Evolutionary conservation across 2,329 filamentous ascomycete species (phyloP).

Genomic region (Neopestalotiopsis sp.): DNA sequence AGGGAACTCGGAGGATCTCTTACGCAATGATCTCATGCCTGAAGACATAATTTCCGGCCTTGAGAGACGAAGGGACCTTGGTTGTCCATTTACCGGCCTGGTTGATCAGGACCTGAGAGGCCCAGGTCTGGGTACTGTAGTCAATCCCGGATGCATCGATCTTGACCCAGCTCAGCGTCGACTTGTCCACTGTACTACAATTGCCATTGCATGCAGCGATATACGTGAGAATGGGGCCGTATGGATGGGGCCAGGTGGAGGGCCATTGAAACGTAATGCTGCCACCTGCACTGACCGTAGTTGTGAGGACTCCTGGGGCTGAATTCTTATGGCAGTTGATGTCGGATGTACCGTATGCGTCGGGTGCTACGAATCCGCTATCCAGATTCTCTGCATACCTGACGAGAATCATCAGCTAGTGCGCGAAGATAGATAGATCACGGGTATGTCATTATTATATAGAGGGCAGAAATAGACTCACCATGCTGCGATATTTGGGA

Average conservation of each 20-base stretch:
- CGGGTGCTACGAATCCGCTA: conserved; percentile 33
- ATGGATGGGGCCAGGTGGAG: conserved; percentile 64
- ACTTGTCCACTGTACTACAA: conserved; percentile 36
- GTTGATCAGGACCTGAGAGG: conserved; percentile 46
- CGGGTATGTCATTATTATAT: too few relatives aligned
- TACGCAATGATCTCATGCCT: conserved; percentile 51
- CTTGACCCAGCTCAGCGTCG: conserved; percentile 37
- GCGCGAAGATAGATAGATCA: too few relatives aligned
- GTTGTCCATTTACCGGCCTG: conserved; percentile 53
- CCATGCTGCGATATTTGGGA: conserved; percentile 35
- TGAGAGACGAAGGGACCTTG: conserved; percentile 40
- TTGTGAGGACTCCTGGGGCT: conserved; percentile 34
- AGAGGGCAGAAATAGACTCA: background rate
- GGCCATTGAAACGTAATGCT: conserved; percentile 67
- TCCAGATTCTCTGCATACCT: conserved; percentile 36
- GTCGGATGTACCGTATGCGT: conserved; percentile 14
- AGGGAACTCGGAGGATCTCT: background rate
- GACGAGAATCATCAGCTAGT: background rate
- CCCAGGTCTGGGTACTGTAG: conserved; percentile 35
- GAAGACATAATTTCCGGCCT: conserved; percentile 48
- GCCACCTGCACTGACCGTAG: conserved; percentile 59
- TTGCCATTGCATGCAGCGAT: conserved; percentile 39
- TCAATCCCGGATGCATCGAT: conserved; percentile 31
- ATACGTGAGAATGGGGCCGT: conserved; percentile 41
- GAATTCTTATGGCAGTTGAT: conserved; percentile 44